Evolutionary conservation across 108 stramenopile genomes (phyloP).

Genomic region (Cyclotella sp.): DNA sequence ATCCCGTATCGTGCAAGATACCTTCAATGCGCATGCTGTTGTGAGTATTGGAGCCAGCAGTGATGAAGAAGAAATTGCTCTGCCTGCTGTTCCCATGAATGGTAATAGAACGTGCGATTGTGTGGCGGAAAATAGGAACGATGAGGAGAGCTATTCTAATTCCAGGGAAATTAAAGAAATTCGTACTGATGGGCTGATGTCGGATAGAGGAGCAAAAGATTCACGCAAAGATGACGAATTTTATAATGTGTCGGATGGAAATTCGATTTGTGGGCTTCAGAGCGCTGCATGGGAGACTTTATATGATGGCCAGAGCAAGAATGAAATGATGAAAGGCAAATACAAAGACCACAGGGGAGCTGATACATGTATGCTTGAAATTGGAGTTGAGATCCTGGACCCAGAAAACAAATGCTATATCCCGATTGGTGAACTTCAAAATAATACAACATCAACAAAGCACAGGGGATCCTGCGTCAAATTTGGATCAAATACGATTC

Average conservation of each 20-base stretch:
- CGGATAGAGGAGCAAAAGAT: too few species aligned
- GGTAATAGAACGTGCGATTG: background rate
- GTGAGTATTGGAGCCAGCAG: conserved; percentile 8
- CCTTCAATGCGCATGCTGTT: background rate
- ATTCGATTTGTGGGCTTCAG: too few species aligned
- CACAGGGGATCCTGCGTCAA: background rate
- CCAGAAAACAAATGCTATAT: background rate
- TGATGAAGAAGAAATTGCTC: background rate
- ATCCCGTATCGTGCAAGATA: too few species aligned
- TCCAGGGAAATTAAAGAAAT: background rate
- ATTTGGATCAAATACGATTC: conserved; percentile 8
- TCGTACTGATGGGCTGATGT: background rate
- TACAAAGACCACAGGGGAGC: too few species aligned
- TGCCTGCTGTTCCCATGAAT: background rate
- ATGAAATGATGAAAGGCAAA: too few species aligned
- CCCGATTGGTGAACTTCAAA: background rate
- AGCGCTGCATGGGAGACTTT: too few species aligned
- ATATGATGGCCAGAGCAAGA: too few species aligned
- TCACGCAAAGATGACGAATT: too few species aligned
- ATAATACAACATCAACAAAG: background rate
- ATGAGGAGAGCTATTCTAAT: background rate
- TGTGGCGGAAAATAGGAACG: background rate
- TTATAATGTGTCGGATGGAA: too few species aligned
- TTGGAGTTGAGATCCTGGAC: background rate
- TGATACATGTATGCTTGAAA: too few species aligned